These are phyloP conservation scores for Vitis amurensis DNA, from an alignment of 164 flowering plant species.

Conservation along the genomic window DNA sequence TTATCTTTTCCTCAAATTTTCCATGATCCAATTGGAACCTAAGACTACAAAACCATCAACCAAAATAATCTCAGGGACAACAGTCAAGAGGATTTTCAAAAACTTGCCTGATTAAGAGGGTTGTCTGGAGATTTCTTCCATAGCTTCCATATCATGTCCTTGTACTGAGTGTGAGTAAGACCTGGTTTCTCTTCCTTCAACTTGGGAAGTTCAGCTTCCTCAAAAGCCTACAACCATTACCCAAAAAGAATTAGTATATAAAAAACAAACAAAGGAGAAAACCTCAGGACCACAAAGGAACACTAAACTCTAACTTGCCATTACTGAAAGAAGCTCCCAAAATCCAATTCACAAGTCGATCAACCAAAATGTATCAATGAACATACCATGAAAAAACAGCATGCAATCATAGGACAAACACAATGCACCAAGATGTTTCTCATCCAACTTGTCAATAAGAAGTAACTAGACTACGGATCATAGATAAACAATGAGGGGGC, in stretches of 20 bases:
- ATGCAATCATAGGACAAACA: neutral
- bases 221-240: conserved; percentile 64
- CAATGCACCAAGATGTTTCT: neutral
- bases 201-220: conserved; percentile 89
- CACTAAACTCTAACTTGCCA: neutral
- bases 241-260: neutral
- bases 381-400: conserved; percentile 1
- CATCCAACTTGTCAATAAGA: neutral
- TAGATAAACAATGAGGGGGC: too few species aligned
- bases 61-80: neutral
- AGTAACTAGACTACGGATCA: too few species aligned
- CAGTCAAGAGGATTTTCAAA: neutral
- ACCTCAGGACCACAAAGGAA: neutral
- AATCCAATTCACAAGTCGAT: neutral
- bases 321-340: neutral
- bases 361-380: neutral
- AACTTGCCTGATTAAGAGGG: conserved; percentile 82
- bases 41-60: neutral
- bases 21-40: too few species aligned
- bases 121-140: conserved; percentile 99
- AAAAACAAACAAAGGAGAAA: neutral
- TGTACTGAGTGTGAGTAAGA: conserved; percentile 93
- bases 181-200: conserved; percentile 97
- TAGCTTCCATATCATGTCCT: conserved; percentile 97
- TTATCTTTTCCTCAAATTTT: too few species aligned